Evolutionary conservation across 441 rosid genomes (phyloP).

Genomic region (Dalechampia spathulata): DNA sequence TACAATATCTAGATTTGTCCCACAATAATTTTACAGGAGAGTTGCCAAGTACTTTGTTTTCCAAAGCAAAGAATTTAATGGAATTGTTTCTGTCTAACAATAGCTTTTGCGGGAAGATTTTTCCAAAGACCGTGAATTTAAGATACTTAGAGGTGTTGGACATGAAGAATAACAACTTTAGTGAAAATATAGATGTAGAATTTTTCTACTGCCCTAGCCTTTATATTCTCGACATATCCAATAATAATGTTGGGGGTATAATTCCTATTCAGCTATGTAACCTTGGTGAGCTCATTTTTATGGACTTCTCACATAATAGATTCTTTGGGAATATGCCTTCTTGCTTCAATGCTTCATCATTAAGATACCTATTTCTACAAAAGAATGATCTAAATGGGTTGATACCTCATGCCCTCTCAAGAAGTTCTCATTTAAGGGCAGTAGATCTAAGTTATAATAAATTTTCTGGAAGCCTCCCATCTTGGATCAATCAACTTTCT

Average conservation of each 20-base stretch:
- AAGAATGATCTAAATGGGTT: too few relatives aligned
- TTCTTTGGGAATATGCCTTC: not conserved
- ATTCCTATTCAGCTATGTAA: not conserved
- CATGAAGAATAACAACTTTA: not conserved
- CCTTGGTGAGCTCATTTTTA: not conserved
- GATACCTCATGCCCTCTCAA: too few relatives aligned
- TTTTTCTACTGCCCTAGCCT: too few relatives aligned
- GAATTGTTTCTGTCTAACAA: not conserved
- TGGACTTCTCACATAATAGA: not conserved
- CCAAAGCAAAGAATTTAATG: too few relatives aligned
- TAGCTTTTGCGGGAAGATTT: not conserved
- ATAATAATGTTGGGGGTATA: too few relatives aligned
- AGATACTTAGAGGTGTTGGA: not conserved
- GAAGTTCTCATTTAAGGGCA: too few relatives aligned
- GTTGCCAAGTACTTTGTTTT: not conserved
- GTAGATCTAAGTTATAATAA: too few relatives aligned
- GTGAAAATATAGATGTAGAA: not conserved
- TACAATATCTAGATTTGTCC: not conserved
- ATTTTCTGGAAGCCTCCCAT: too few relatives aligned
- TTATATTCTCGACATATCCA: too few relatives aligned
- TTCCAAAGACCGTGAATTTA: not conserved
- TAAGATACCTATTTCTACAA: too few relatives aligned
- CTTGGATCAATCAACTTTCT: too few relatives aligned
- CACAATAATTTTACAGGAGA: not conserved
- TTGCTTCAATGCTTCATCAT: too few relatives aligned